phyloP scores from a whole-genome alignment of 768 basidiomycete species.

The Lyophyllum atratum region DNA sequence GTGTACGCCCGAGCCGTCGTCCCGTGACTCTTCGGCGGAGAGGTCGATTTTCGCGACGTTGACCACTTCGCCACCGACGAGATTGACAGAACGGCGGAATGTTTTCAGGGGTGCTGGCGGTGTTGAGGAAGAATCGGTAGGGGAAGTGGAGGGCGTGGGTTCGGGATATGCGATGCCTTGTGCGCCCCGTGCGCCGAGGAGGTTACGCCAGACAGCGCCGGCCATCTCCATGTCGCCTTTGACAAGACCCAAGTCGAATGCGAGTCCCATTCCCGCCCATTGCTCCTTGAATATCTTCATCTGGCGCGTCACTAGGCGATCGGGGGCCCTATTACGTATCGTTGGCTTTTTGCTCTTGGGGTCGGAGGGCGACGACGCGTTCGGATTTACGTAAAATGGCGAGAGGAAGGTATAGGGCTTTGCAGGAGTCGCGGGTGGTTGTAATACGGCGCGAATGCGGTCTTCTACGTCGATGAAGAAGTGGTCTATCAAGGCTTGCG shows the following conservation, averaged over 20 bases:
- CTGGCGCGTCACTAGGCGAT: constrained; percentile 78
- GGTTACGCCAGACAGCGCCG: constrained; percentile 86
- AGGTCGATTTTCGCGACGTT: constrained; percentile 60
- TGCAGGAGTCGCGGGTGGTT: constrained; percentile 46
- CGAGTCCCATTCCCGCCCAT: constrained; percentile 80
- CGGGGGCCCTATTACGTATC: constrained; percentile 55
- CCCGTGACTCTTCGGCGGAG: constrained; percentile 57
- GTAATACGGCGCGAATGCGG: constrained; percentile 80
- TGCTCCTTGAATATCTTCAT: constrained; percentile 94
- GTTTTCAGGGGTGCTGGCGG: constrained; percentile 13
- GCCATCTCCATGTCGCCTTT: constrained; percentile 83
- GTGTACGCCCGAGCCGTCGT: constrained; percentile 73
- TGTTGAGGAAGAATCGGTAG: constrained; percentile 4
- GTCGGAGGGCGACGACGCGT: constrained; percentile 23
- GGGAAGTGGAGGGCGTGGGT: constrained; percentile 8
- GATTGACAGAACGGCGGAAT: constrained; percentile 68
- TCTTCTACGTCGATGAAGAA: constrained; percentile 95
- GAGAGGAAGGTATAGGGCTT: constrained; percentile 48
- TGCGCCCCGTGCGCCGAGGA: constrained; percentile 84
- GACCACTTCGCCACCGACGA: constrained; percentile 66
- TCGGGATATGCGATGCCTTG: constrained; percentile 58
- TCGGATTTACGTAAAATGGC: constrained; percentile 50
- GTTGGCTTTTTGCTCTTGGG: constrained; percentile 20
- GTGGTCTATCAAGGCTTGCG: constrained; percentile 88
- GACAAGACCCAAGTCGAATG: constrained; percentile 77